phyloP scores from a whole-genome alignment of 2,329 filamentous ascomycete genomes.

The Microsporum ferrugineum region DNA sequence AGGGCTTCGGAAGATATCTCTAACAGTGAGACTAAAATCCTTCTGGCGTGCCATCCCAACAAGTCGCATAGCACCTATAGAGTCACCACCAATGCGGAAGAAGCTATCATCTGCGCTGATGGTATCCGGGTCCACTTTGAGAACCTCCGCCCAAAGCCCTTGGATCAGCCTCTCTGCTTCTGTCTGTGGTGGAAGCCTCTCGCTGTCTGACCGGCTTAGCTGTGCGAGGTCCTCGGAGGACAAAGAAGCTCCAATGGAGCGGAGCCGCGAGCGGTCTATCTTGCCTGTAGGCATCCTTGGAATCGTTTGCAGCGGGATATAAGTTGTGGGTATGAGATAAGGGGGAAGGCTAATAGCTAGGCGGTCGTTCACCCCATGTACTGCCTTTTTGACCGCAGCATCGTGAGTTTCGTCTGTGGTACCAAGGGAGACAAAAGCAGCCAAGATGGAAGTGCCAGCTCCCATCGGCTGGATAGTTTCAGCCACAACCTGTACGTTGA shows the following conservation, averaged over 20 bases:
- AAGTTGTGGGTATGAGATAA: constrained; percentile 28
- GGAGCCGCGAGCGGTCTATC: constrained; percentile 24
- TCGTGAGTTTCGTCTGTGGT: not conserved
- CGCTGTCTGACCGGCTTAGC: not conserved
- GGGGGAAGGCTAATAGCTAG: constrained; percentile 17
- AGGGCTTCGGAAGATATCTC: constrained; percentile 10
- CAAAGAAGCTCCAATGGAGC: constrained; percentile 7
- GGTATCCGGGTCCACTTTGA: not conserved
- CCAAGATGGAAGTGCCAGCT: not conserved
- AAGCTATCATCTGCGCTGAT: constrained; percentile 6
- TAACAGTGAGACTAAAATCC: constrained; percentile 1
- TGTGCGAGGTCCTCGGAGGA: not conserved
- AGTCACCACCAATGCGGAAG: constrained; percentile 25
- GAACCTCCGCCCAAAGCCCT: not conserved
- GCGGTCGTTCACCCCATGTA: constrained; percentile 10
- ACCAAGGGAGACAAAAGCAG: not conserved
- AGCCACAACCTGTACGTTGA: not conserved
- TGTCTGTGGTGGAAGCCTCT: not conserved
- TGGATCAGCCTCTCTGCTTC: not conserved
- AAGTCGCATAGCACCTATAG: constrained; percentile 27
- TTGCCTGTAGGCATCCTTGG: constrained; percentile 32
- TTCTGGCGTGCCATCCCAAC: not conserved
- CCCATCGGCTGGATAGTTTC: not conserved
- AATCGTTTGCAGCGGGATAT: constrained; percentile 28
- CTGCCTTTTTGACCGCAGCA: not conserved